phyloP scores from a whole-genome alignment of 2,329 filamentous ascomycete species.

The Cytospora chrysosperma region DNA sequence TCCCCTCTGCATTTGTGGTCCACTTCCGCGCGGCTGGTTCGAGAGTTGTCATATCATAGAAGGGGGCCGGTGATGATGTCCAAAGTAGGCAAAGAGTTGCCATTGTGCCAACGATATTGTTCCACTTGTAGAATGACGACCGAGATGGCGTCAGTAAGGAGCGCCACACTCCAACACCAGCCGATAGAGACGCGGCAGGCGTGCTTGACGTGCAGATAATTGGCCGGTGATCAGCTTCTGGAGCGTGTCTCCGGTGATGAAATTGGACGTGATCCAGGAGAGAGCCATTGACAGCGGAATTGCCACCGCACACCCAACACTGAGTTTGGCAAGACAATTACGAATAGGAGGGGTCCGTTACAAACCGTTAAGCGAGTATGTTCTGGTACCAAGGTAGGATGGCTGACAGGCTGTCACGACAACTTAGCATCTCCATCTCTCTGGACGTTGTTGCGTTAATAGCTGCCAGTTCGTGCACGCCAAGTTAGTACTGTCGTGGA shows the following conservation, averaged over 20 bases:
- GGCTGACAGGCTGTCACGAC: slow-evolving; percentile 7
- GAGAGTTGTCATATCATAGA: neutral
- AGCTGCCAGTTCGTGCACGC: no score
- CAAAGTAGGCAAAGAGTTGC: no score
- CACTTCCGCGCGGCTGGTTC: neutral
- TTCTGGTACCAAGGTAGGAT: neutral
- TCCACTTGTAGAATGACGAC: neutral
- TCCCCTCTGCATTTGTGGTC: neutral
- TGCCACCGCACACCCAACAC: no score
- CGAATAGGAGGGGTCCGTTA: slow-evolving; percentile 7
- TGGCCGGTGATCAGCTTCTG: neutral
- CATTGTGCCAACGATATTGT: neutral
- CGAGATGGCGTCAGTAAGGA: neutral
- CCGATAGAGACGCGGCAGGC: neutral
- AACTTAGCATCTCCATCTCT: neutral
- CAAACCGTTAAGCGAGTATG: slow-evolving; percentile 7
- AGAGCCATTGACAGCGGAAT: no score
- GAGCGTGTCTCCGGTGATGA: neutral
- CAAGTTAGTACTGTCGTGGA: no score
- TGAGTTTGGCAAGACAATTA: neutral
- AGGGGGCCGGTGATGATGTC: neutral
- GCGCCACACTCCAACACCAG: neutral
- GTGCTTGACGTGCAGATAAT: neutral
- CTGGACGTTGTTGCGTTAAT: no score
- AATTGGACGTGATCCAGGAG: neutral